A percentile compares a stretch with the other conserved stretches of the same genome.
phyloP scores from a whole-genome alignment of 2,329 filamentous ascomycete species.

The Phialemoniopsis sp. region DNA sequence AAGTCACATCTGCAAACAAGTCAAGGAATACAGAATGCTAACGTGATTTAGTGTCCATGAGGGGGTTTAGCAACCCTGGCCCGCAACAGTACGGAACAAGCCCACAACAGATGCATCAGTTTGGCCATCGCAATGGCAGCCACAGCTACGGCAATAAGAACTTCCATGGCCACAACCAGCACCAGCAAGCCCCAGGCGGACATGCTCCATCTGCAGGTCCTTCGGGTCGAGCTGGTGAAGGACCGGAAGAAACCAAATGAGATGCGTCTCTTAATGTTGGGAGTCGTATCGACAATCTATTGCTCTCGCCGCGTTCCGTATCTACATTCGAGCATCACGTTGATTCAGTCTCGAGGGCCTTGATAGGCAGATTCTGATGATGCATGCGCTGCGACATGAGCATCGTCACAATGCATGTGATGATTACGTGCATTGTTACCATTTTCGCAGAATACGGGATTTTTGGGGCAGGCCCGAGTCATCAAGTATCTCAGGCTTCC shows the following conservation, averaged over 20 bases:
- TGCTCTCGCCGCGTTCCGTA: no score
- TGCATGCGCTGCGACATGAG: no score
- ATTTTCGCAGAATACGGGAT: no score
- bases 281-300: constrained; percentile 10
- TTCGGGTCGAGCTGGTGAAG: constrained; percentile 30
- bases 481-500: no score
- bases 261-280: constrained; percentile 11
- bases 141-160: constrained; percentile 47
- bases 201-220: constrained; percentile 27
- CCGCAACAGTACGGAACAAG: constrained; percentile 62
- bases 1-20: background rate
- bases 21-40: constrained; percentile 11
- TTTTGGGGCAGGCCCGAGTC: no score
- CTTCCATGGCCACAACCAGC: constrained; percentile 35
- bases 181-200: constrained; percentile 33
- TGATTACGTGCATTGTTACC: no score
- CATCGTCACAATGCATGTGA: no score
- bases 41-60: constrained; percentile 47
- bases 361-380: no score
- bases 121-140: constrained; percentile 55
- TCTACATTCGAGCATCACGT: no score
- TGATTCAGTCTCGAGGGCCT: no score
- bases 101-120: constrained; percentile 62
- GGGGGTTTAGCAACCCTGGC: constrained; percentile 55
- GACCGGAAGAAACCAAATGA: constrained; percentile 39